phyloP scores from a whole-genome alignment of 139 green algal genomes.

The Limnomonas spitsbergensis region DNA sequence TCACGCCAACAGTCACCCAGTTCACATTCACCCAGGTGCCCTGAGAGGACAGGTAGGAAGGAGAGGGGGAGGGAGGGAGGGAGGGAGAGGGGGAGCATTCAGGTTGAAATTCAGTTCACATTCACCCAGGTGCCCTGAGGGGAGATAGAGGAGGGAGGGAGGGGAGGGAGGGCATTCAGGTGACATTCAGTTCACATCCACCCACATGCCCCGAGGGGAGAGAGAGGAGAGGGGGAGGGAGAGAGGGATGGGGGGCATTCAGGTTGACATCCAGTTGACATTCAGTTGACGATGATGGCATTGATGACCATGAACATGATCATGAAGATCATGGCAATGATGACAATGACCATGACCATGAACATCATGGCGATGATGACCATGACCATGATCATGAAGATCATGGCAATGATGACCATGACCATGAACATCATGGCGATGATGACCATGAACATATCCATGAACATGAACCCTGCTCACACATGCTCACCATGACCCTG shows the following conservation, averaged over 20 bases:
- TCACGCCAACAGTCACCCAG: neutral
- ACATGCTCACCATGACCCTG: neutral
- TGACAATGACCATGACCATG: neutral
- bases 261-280: neutral
- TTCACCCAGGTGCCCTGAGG: neutral
- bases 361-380: no score
- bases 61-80: neutral
- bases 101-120: neutral
- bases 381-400: neutral
- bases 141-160: neutral
- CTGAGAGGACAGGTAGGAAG: no score
- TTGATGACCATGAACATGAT: neutral
- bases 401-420: neutral
- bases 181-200: neutral
- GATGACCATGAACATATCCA: neutral
- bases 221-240: neutral
- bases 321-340: neutral
- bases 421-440: no score
- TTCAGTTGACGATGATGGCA: no score
- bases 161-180: neutral
- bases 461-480: neutral
- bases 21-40: neutral
- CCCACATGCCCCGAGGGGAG: neutral
- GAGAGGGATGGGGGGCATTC: neutral
- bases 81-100: neutral